Conservation (phyloP, 768 basidiomycete species). For the Tricholoma terreum region DNA sequence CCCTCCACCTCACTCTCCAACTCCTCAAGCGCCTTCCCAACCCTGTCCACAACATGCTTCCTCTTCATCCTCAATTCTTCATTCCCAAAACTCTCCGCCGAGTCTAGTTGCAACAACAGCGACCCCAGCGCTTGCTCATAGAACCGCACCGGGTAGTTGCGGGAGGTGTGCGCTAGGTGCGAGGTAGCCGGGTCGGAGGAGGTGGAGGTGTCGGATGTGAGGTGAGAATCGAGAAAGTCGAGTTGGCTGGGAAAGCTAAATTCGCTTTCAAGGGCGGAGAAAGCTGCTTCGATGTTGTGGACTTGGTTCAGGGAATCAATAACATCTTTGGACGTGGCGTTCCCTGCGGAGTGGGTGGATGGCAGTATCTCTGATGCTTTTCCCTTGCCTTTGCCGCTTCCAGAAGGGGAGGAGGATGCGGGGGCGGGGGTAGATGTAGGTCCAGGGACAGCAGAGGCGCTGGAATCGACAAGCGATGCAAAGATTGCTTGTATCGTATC, state of each 20-base stretch:
- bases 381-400: slow-evolving; percentile 36
- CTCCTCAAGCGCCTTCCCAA: slow-evolving; percentile 56
- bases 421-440: slow-evolving; percentile 4
- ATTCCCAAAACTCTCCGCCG: slow-evolving; percentile 59
- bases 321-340: slow-evolving; percentile 27
- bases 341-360: slow-evolving; percentile 9
- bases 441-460: not conserved
- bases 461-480: slow-evolving; percentile 29
- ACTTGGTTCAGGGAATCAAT: slow-evolving; percentile 37
- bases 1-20: slow-evolving; percentile 49
- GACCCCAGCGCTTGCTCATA: slow-evolving; percentile 60
- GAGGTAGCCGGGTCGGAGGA: slow-evolving; percentile 22
- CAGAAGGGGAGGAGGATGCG: slow-evolving; percentile 1
- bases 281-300: slow-evolving; percentile 38
- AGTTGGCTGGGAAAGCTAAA: slow-evolving; percentile 39
- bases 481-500: slow-evolving; percentile 41
- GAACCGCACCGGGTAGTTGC: slow-evolving; percentile 57
- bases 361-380: slow-evolving; percentile 20
- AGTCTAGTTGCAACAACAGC: slow-evolving; percentile 57
- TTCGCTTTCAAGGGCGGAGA: slow-evolving; percentile 33
- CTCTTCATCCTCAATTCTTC: slow-evolving; percentile 45
- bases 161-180: slow-evolving; percentile 52
- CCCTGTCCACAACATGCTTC: slow-evolving; percentile 50
- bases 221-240: slow-evolving; percentile 39
- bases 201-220: slow-evolving; percentile 19